These are phyloP conservation scores for Populus ilicifolia DNA, from an alignment of 345 rosid species.

Conservation along the genomic window DNA sequence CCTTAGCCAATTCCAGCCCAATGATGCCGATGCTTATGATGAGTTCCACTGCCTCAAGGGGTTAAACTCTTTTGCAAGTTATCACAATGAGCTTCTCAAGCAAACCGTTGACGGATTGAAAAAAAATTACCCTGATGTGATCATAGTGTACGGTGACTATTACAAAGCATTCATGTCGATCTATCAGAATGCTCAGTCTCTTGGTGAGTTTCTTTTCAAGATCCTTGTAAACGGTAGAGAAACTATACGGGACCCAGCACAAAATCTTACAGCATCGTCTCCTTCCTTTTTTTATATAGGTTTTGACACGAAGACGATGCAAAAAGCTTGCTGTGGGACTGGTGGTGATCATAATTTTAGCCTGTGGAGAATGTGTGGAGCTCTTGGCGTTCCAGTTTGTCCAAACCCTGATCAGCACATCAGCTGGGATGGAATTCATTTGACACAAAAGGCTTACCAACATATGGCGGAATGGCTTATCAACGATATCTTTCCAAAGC, in stretches of 20 bases:
- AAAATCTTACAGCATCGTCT: no score
- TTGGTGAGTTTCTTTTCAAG: slow-evolving; percentile 12
- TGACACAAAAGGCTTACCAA: slow-evolving; percentile 7
- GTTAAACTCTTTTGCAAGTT: neutral
- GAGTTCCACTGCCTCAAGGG: neutral
- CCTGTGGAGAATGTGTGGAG: slow-evolving; percentile 11
- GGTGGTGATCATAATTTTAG: no score
- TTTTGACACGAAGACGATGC: no score
- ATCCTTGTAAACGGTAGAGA: no score
- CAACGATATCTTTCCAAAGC: neutral
- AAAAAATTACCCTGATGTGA: neutral
- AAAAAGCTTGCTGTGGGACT: no score
- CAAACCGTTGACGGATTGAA: neutral
- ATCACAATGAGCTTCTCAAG: neutral
- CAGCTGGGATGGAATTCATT: slow-evolving; percentile 37
- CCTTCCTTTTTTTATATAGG: no score
- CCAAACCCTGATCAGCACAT: neutral
- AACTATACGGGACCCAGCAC: no score
- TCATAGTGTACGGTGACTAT: neutral
- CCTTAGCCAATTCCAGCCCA: neutral
- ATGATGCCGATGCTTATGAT: neutral
- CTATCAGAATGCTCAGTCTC: neutral
- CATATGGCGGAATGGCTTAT: neutral
- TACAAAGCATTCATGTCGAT: neutral
- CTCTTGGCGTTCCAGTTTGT: neutral